A percentile compares a stretch with the other conserved stretches of the same genome.
phyloP scores from a whole-genome alignment of 108 stramenopile species.

The Pseudonitzschia pungens region DNA sequence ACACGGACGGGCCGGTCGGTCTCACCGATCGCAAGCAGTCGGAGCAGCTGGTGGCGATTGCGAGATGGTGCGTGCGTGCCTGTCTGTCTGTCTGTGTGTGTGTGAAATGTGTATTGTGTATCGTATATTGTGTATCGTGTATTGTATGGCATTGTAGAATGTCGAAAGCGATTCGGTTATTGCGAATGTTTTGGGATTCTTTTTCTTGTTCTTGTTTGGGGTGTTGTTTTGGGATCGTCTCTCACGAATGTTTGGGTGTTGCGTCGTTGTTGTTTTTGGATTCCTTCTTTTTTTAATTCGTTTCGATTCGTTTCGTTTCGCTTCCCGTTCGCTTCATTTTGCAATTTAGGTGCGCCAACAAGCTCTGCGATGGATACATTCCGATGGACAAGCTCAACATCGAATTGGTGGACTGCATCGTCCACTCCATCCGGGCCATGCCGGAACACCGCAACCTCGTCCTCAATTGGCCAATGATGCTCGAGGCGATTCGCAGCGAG shows the following conservation, averaged over 20 bases:
- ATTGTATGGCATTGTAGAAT: too few relatives aligned
- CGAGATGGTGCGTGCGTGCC: conserved; percentile 15
- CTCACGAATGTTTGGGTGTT: background rate
- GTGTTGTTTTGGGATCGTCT: background rate
- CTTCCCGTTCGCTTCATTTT: background rate
- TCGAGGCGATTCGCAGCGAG: conserved; percentile 70
- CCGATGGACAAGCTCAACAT: conserved; percentile 66
- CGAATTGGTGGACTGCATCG: conserved; percentile 64
- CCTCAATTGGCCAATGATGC: conserved; percentile 75
- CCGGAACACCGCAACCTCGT: conserved; percentile 65
- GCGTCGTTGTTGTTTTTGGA: background rate
- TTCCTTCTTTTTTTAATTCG: background rate
- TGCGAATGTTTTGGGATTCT: too few relatives aligned
- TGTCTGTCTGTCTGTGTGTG: too few relatives aligned
- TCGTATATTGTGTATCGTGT: too few relatives aligned
- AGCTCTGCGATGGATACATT: conserved; percentile 58
- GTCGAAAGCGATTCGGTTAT: too few relatives aligned
- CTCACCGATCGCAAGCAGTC: conserved; percentile 44
- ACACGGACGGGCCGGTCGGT: conserved; percentile 43
- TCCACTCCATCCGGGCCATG: conserved; percentile 68
- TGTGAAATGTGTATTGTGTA: too few relatives aligned
- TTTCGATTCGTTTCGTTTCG: background rate
- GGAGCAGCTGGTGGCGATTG: conserved; percentile 33
- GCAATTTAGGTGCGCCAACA: conserved; percentile 50
- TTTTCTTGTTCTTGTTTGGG: too few relatives aligned